Evolutionary conservation across 1,284 basidiomycete species (phyloP).

Genomic region (Puccinia sorghi): DNA sequence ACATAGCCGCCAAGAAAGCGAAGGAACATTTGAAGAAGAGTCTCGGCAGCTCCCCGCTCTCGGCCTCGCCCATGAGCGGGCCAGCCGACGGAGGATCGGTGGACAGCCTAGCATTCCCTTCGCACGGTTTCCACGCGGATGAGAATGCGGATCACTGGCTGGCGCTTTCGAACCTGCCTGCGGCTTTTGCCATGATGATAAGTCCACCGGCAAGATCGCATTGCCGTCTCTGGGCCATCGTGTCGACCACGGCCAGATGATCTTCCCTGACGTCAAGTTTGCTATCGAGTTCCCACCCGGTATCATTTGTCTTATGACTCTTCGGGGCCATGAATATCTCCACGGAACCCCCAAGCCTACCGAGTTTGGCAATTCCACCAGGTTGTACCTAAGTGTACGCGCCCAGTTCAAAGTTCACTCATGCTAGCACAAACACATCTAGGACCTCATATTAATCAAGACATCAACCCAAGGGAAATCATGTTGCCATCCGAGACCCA

Average conservation of each 20-base stretch:
- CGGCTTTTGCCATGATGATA: background rate
- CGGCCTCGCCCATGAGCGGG: background rate
- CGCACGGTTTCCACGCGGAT: background rate
- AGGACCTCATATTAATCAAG: too few species aligned
- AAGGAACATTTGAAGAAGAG: constrained; percentile 1
- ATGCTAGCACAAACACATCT: too few species aligned
- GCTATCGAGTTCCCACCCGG: background rate
- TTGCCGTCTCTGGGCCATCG: background rate
- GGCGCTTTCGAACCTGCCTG: background rate
- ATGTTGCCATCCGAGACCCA: too few species aligned
- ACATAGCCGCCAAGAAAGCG: background rate
- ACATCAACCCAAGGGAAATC: too few species aligned
- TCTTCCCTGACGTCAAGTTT: constrained; percentile 14
- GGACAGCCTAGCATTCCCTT: constrained; percentile 4
- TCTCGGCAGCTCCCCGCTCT: background rate
- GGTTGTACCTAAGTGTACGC: background rate
- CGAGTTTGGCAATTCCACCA: background rate
- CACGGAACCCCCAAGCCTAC: background rate
- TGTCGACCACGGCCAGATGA: background rate
- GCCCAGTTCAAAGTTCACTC: too few species aligned
- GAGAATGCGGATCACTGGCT: background rate
- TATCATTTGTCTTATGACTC: background rate
- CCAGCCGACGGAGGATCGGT: background rate
- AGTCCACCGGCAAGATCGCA: constrained; percentile 10
- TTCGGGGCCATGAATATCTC: background rate